Percentiles rank a stretch among this genome's conserved stretches.
phyloP scores from a whole-genome alignment of 495 filamentous ascomycete species.

The Aspergillus cavernicola region DNA sequence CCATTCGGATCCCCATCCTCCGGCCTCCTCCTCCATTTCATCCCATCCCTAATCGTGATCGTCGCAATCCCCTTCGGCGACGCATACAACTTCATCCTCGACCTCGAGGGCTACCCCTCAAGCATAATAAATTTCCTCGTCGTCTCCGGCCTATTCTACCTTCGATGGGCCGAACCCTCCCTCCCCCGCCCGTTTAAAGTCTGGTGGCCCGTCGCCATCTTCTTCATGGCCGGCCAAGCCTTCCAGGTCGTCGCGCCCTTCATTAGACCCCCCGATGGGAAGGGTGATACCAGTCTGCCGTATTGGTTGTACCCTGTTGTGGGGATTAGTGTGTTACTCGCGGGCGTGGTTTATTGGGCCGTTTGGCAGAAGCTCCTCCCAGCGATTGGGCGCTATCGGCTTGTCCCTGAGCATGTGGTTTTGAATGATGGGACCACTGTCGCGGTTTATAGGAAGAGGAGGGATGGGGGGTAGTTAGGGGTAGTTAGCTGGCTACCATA shows the following conservation, averaged over 20 bases:
- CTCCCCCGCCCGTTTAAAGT: constrained; percentile 16
- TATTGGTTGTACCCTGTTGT: constrained; percentile 40
- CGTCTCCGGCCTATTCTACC: constrained; percentile 23
- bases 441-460: neutral
- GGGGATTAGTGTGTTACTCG: constrained; percentile 28
- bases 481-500: no score
- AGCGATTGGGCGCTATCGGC: neutral
- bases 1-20: constrained; percentile 63
- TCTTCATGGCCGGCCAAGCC: constrained; percentile 26
- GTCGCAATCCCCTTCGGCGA: constrained; percentile 54
- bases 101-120: constrained; percentile 56
- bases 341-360: constrained; percentile 29
- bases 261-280: constrained; percentile 30
- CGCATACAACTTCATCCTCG: constrained; percentile 64
- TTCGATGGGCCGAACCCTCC: constrained; percentile 14
- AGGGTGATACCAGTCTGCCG: constrained; percentile 33
- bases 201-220: constrained; percentile 21
- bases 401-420: constrained; percentile 2
- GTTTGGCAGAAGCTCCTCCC: neutral
- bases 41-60: constrained; percentile 60
- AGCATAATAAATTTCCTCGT: constrained; percentile 16
- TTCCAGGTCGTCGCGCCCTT: constrained; percentile 40
- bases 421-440: constrained; percentile 2
- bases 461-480: no score
- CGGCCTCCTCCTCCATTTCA: constrained; percentile 56